phyloP scores from a whole-genome alignment of 192 early-diverging fungal genomes.

The Phycomyces blakesleeanus region DNA sequence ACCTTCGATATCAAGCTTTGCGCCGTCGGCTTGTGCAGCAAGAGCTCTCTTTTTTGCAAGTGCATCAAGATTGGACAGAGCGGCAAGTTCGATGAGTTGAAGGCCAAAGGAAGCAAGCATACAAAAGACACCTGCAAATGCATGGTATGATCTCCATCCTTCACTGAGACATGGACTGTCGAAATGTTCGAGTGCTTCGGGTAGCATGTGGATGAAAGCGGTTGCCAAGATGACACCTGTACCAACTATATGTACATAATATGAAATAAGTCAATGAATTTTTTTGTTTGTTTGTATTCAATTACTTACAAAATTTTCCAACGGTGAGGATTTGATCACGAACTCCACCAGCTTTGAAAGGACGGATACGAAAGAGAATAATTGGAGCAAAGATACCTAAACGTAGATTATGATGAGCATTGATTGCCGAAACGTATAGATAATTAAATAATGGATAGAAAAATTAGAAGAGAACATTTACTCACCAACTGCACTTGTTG shows the following conservation, averaged over 20 bases:
- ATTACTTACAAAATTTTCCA: constrained; percentile 23
- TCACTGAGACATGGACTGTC: constrained; percentile 52
- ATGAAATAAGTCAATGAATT: neutral
- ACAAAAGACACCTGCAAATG: constrained; percentile 53
- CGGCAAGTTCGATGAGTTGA: constrained; percentile 62
- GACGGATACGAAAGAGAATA: constrained; percentile 17
- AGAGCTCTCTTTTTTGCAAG: neutral
- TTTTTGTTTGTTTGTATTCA: no score
- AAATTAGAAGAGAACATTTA: no score
- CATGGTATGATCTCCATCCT: constrained; percentile 40
- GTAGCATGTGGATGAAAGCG: constrained; percentile 75
- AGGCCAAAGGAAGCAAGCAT: constrained; percentile 63
- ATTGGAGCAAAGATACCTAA: constrained; percentile 29
- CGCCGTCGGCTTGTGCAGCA: neutral
- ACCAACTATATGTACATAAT: constrained; percentile 24
- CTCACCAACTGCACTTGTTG: constrained; percentile 29
- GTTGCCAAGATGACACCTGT: constrained; percentile 72
- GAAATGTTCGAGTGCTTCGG: constrained; percentile 52
- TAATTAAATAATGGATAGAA: no score
- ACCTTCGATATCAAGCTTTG: neutral
- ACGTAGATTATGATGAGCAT: neutral
- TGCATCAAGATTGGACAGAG: constrained; percentile 22
- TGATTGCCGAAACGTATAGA: no score
- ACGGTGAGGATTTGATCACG: constrained; percentile 17
- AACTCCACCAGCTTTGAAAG: constrained; percentile 2